Conservation (phyloP, 495 filamentous ascomycete species). For the Xylaria curta region DNA sequence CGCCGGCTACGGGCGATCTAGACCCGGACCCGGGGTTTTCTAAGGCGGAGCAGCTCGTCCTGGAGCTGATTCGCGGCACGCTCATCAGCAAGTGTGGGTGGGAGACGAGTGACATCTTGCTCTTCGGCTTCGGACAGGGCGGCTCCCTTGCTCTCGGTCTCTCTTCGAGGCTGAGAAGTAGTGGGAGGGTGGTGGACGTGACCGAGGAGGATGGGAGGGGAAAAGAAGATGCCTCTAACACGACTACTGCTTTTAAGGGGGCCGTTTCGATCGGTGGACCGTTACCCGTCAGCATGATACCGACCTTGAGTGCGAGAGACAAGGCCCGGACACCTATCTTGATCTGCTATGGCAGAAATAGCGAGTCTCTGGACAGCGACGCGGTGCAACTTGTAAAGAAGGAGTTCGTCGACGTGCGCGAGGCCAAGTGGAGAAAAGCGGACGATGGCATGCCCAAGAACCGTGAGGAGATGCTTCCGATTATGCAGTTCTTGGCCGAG, state of each 20-base stretch:
- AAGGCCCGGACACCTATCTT: constrained; percentile 77
- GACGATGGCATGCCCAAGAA: constrained; percentile 85
- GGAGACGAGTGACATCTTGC: constrained; percentile 67
- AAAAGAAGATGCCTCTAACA: neutral
- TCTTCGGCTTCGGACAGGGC: constrained; percentile 90
- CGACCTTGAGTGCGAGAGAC: constrained; percentile 44
- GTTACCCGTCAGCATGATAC: constrained; percentile 62
- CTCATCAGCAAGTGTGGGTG: constrained; percentile 76
- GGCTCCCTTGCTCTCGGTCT: constrained; percentile 75
- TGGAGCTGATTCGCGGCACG: constrained; percentile 64
- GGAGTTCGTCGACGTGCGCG: constrained; percentile 74
- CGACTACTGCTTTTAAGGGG: constrained; percentile 55
- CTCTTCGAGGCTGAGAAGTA: constrained; percentile 47
- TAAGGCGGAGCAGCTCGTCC: constrained; percentile 56
- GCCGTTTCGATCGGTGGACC: constrained; percentile 80
- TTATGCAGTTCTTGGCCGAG: constrained; percentile 91
- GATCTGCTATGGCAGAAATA: constrained; percentile 69
- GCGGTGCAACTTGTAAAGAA: constrained; percentile 67
- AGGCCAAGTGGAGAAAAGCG: constrained; percentile 72
- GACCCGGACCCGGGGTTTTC: constrained; percentile 83
- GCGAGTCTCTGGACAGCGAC: constrained; percentile 65
- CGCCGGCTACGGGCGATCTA: constrained; percentile 64
- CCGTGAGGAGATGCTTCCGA: constrained; percentile 86
- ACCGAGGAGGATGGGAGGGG: constrained; percentile 14
- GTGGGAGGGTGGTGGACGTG: constrained; percentile 40